phyloP scores from a whole-genome alignment of 73 alveolate species.

The Symbiodinium natans region DNA sequence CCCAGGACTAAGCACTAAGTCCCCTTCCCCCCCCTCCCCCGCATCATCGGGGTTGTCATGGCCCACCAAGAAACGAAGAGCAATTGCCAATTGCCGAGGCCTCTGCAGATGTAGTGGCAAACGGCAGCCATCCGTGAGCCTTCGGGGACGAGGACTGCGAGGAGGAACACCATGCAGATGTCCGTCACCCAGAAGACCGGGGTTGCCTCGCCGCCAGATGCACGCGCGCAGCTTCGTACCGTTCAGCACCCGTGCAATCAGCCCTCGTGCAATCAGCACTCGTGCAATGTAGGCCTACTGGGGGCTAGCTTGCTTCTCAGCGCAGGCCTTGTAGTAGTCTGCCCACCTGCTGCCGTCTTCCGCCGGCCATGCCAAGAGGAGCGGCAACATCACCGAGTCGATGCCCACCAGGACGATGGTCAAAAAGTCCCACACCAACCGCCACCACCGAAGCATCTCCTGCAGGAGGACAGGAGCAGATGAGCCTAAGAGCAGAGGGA shows the following conservation, averaged over 20 bases:
- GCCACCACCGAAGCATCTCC: constrained; percentile 43
- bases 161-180: constrained; percentile 36
- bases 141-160: constrained; percentile 5
- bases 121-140: not conserved
- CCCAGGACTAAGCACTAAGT: too few relatives aligned
- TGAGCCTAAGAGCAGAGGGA: too few relatives aligned
- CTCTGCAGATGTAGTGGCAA: not conserved
- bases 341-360: not conserved
- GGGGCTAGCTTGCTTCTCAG: too few relatives aligned
- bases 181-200: constrained; percentile 75
- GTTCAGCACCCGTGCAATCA: too few relatives aligned
- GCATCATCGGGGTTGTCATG: too few relatives aligned
- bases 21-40: too few relatives aligned
- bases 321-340: constrained; percentile 10
- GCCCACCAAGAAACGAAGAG: too few relatives aligned
- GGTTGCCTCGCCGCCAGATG: constrained; percentile 55
- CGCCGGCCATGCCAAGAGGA: constrained; percentile 69
- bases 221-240: too few relatives aligned
- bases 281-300: not conserved
- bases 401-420: constrained; percentile 56
- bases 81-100: too few relatives aligned
- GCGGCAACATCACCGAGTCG: constrained; percentile 43
- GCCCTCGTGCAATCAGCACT: not conserved
- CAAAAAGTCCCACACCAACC: constrained; percentile 48
- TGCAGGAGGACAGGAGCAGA: too few relatives aligned